These are phyloP conservation scores for Beauveria scarabaeidicola DNA, from an alignment of 2,329 filamentous ascomycete genomes.

Conservation along the genomic window DNA sequence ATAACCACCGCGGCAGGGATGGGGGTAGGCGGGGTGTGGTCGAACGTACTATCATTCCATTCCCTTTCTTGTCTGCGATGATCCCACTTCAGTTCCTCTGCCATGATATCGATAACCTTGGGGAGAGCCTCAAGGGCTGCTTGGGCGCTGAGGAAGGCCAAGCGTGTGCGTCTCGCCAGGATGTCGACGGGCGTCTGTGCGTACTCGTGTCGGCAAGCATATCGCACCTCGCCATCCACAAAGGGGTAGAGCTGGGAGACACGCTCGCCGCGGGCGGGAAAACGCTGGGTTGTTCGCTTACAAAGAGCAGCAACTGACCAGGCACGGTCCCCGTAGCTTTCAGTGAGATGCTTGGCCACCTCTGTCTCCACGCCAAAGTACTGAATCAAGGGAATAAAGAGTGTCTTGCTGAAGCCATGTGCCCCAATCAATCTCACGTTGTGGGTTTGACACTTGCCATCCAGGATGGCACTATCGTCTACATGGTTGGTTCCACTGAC, in stretches of 20 bases:
- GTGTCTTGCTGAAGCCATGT: slow-evolving; percentile 77
- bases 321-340: slow-evolving; percentile 84
- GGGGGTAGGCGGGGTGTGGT: background rate
- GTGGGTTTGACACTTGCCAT: slow-evolving; percentile 73
- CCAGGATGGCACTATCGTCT: slow-evolving; percentile 56
- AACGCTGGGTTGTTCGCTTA: slow-evolving; percentile 65
- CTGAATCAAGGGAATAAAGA: slow-evolving; percentile 93
- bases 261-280: slow-evolving; percentile 73
- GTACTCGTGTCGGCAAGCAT: slow-evolving; percentile 82
- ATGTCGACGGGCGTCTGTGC: slow-evolving; percentile 87
- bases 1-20: background rate
- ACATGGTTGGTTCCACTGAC: slow-evolving; percentile 62
- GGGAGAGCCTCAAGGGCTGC: slow-evolving; percentile 82
- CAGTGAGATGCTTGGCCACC: slow-evolving; percentile 78
- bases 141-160: slow-evolving; percentile 88
- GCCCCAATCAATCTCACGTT: slow-evolving; percentile 73
- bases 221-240: slow-evolving; percentile 84
- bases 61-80: slow-evolving; percentile 63
- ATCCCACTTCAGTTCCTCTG: slow-evolving; percentile 73
- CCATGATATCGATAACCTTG: slow-evolving; percentile 81
- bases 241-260: slow-evolving; percentile 79
- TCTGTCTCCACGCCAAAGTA: slow-evolving; percentile 89
- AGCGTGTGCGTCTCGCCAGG: slow-evolving; percentile 70
- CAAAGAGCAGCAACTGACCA: slow-evolving; percentile 84
- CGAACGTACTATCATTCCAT: slow-evolving; percentile 62